Conservation (phyloP, 2,329 filamentous ascomycete genomes). For the Lachnellula occidentalis region DNA sequence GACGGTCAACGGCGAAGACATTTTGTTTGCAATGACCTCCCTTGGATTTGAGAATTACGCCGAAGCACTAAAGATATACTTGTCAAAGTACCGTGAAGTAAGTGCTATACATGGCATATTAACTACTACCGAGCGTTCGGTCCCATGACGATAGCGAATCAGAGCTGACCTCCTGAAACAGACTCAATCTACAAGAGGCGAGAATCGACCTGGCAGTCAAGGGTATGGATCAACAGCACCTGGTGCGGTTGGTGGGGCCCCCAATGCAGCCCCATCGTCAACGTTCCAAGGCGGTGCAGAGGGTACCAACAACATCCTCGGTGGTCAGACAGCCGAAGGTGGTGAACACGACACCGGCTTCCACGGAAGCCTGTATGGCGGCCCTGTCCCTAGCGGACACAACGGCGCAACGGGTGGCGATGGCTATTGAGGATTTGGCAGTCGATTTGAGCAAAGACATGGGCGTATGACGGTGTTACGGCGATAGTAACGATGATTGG, state of each 20-base stretch:
- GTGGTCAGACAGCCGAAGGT: conserved; percentile 28
- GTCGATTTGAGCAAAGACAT: conserved; percentile 9
- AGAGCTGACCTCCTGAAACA: conserved; percentile 37
- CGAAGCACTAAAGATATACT: conserved; percentile 95
- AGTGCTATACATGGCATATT: conserved; percentile 36
- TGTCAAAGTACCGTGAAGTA: conserved; percentile 97
- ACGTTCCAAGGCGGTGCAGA: conserved; percentile 29
- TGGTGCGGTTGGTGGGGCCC: conserved; percentile 34
- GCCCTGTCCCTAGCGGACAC: conserved; percentile 48
- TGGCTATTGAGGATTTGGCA: conserved; percentile 19
- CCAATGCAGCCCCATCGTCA: conserved; percentile 26
- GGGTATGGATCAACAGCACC: conserved; percentile 42
- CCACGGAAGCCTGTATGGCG: conserved; percentile 38
- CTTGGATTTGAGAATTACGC: conserved; percentile 98
- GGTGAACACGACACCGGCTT: conserved; percentile 32
- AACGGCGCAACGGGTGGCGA: conserved; percentile 44
- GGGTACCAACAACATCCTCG: conserved; percentile 31
- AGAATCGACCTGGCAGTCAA: conserved; percentile 48
- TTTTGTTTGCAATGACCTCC: conserved; percentile 98
- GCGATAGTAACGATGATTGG: conserved; percentile 6
- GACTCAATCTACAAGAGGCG: conserved; percentile 73
- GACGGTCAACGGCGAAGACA: conserved; percentile 98
- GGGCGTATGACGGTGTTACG: conserved; percentile 19
- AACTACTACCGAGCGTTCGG: conserved; percentile 2
- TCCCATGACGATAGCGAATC: conserved; percentile 9